Evolutionary conservation across 2,329 filamentous ascomycete species (phyloP).

Genomic region (Colletotrichum gloeosporioides): DNA sequence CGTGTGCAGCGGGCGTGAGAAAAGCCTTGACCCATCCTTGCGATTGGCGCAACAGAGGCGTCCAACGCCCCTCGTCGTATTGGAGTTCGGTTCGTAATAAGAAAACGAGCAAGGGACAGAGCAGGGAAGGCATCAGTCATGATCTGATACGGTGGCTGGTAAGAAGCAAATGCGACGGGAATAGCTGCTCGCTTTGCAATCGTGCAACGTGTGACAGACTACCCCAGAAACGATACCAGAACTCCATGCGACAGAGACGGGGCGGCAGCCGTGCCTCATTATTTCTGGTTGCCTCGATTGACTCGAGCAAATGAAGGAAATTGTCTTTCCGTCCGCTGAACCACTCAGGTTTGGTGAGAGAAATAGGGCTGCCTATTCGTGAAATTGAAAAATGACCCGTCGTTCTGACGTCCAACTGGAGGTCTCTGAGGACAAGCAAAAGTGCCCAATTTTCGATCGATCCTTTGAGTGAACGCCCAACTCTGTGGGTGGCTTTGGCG

Average conservation of each 20-base stretch:
- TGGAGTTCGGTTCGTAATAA: not conserved
- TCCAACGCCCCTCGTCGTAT: not conserved
- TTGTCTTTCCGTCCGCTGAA: not conserved
- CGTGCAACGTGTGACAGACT: not conserved
- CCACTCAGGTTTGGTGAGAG: not conserved
- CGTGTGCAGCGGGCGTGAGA: not conserved
- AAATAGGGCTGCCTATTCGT: not conserved
- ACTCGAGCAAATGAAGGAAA: not conserved
- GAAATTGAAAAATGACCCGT: not conserved
- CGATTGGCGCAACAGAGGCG: not conserved
- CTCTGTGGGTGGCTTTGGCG: not conserved
- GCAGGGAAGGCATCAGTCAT: not conserved
- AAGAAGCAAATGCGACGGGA: not conserved
- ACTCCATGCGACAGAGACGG: not conserved
- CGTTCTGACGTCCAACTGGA: not conserved
- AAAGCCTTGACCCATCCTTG: not conserved
- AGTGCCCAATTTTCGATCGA: not conserved
- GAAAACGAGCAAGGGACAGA: not conserved
- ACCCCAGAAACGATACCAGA: not conserved
- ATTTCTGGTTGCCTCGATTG: not conserved
- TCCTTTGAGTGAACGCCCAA: not conserved
- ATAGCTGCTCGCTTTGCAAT: not conserved
- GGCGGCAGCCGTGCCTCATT: not conserved
- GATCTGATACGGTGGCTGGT: not conserved
- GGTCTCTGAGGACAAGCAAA: not conserved